Base-by-base conservation (phyloP, 1,139 yeast species). In the Geotrichum histeridarum region DNA sequence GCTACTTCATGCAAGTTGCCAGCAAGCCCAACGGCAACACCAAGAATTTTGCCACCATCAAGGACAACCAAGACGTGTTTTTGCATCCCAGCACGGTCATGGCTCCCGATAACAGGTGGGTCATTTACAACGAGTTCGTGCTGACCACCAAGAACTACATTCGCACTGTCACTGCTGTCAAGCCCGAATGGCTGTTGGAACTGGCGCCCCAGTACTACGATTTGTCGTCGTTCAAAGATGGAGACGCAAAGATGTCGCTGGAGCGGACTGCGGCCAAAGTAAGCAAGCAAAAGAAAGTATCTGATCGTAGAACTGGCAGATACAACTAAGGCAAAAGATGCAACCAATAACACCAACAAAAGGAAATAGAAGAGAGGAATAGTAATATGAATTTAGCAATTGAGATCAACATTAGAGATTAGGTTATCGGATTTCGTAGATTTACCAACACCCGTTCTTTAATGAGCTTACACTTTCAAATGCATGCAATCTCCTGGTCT, bases 1-100 rank as follows among this genome's bases (percentile, higher is more conserved):
- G 99, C 1, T 91, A 90, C 70, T 93, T 93, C 76, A 91, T 93
- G 98, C 99, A 93, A 74, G 96, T 87, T 52, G 99, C 98, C 45
- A 59, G 64, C 50, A 68, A 67, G 59, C 57, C 59, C 15, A 56
- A 51, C 35, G 74, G 84, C 80, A 69, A 79, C 85, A 56, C 84
- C 86, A 44, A 83, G 84, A 50, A 84, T 81, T 93, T 85, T 70
- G 78, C 86, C 62, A 93, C 99, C 0, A 86, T 91, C 53, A 90
- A 90, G 72, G 99, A 93, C 70, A 90, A 91, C 70, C 99, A 93
- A 73, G 98, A 91, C 59, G 99, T 93, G 14, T 73, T 90, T 63
- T 77, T 93, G 43, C 99, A 93, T 69, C 99, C 99, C 56, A 84
- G 94, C 54, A 87, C 97, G 0, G 96, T 90, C 11, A 73, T 93